Evolutionary conservation across 1,139 yeast species (phyloP).

Genomic region (Petasospora fabianii): DNA sequence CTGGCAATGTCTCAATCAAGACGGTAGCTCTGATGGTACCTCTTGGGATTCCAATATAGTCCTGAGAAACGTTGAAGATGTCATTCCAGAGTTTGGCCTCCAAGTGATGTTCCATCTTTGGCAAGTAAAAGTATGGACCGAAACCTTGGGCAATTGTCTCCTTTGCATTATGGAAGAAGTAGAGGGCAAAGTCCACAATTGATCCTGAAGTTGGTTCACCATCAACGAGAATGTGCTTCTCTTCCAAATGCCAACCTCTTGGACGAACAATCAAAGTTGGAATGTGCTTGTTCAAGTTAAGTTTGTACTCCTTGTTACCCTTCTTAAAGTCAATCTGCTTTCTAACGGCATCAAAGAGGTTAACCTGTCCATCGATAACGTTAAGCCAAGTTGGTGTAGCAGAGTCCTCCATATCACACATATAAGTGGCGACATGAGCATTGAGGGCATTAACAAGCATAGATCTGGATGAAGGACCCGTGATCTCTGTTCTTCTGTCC

Average conservation of each 20-base stretch:
- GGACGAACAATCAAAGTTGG: conserved; percentile 83
- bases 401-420: conserved; percentile 73
- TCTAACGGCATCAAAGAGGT: conserved; percentile 56
- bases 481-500: conserved; percentile 72
- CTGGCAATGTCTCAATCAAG: conserved; percentile 70
- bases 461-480: conserved; percentile 65
- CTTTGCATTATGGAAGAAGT: conserved; percentile 69
- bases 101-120: conserved; percentile 77
- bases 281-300: conserved; percentile 53
- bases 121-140: conserved; percentile 77
- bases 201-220: conserved; percentile 75
- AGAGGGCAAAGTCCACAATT: conserved; percentile 73
- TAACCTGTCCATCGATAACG: conserved; percentile 51
- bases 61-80: conserved; percentile 66
- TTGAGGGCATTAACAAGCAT: conserved; percentile 73
- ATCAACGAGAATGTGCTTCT: conserved; percentile 68
- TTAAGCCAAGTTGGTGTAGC: conserved; percentile 61
- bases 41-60: conserved; percentile 58
- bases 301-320: conserved; percentile 55
- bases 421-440: conserved; percentile 64
- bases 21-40: conserved; percentile 81
- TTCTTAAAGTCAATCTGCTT: conserved; percentile 43
- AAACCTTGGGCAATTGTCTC: conserved; percentile 57
- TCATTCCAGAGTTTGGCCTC: conserved; percentile 82
- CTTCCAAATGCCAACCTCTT: conserved; percentile 83